Evolutionary conservation across 2,329 filamentous ascomycete genomes (phyloP).

Genomic region (Colletotrichum horii): DNA sequence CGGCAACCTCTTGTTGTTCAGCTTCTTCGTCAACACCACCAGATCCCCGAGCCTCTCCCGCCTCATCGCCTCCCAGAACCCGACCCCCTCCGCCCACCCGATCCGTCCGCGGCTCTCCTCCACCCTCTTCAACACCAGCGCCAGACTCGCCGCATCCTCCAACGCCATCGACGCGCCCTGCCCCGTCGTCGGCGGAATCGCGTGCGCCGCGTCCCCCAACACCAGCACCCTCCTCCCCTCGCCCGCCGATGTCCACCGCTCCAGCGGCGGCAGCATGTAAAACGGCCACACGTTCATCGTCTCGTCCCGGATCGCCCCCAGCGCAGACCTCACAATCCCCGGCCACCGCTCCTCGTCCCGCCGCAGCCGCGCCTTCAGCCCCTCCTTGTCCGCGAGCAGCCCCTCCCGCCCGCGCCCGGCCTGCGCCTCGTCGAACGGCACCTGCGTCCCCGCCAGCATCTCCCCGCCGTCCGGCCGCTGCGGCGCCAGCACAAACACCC

Average conservation of each 20-base stretch:
- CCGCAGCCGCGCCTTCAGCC: conserved; percentile 36
- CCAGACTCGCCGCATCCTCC: conserved; percentile 54
- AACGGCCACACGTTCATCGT: conserved; percentile 55
- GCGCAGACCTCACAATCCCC: conserved; percentile 37
- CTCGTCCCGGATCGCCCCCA: conserved; percentile 31
- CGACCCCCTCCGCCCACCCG: conserved; percentile 29
- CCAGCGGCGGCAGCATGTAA: conserved; percentile 50
- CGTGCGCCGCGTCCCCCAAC: conserved; percentile 54
- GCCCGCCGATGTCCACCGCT: conserved; percentile 40
- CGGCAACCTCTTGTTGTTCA: conserved; percentile 53
- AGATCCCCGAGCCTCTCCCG: conserved; percentile 53
- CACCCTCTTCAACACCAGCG: conserved; percentile 39
- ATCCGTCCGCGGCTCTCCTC: conserved; percentile 25
- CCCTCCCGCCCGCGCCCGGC: conserved; percentile 46
- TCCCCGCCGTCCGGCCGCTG: conserved; percentile 47
- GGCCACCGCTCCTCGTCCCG: conserved; percentile 40
- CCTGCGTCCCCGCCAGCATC: conserved; percentile 44
- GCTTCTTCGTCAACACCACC: conserved; percentile 50
- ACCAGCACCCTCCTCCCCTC: conserved; percentile 40
- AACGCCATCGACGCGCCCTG: conserved; percentile 53
- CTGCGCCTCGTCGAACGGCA: conserved; percentile 35
- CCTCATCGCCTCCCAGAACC: conserved; percentile 52
- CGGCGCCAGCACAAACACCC: conserved; percentile 56
- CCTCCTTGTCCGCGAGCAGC: conserved; percentile 42
- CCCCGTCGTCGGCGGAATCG: conserved; percentile 51